Evolutionary conservation across 345 rosid genomes (phyloP), one percentile per base, ranked within the genome.

Genomic region (Durio zibethinus): DNA sequence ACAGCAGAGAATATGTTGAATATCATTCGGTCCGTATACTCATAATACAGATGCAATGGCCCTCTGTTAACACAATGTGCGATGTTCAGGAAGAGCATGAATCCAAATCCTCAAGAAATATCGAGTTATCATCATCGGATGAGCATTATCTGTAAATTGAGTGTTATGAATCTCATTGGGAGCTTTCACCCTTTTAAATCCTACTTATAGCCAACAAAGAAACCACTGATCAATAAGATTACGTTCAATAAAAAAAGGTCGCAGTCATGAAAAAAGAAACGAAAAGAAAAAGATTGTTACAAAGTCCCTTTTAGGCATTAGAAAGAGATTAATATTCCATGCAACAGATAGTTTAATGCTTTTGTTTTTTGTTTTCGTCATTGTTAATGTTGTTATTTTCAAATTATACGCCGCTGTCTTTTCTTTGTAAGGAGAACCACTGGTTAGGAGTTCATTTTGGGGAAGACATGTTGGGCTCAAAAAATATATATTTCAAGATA

Each of bases 391-490:
- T 81, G 54, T 71, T 62, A 16, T 68, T 42, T 16, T 33, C 8
- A 64, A 38, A 31, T 7, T 16, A 45, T 53, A 36, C 0, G 6
- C 2, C 7, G 4, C 31, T 60, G 73, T 61, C 21, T 74, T n/a
- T 31, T 47, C 29, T 4, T 14, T 14, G 38, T 70, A 70, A 80
- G 65, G 61, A 36, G 66, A 83, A 65, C 74, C 70, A 69, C 38
- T 10, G 9, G 73, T 60, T 63, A 12, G 73, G 75, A 76, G 18
- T 43, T 25, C 53, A 59, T 36, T 40, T 84, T 68, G 77, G 85
- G 81, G 80, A 50, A 77, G 48, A 45, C 77, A 82, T 66, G 80
- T 45, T 67, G 80, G 76, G 50, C 64, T 36, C 76, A 42, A 4
- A 31, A 61, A 78, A 80, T 68, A 66, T 68, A 66, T 50, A 23